Percentiles rank a stretch among this genome's conserved stretches.
phyloP scores from a whole-genome alignment of 495 filamentous ascomycete species.

The Paragyromitra xinjiangensis region DNA sequence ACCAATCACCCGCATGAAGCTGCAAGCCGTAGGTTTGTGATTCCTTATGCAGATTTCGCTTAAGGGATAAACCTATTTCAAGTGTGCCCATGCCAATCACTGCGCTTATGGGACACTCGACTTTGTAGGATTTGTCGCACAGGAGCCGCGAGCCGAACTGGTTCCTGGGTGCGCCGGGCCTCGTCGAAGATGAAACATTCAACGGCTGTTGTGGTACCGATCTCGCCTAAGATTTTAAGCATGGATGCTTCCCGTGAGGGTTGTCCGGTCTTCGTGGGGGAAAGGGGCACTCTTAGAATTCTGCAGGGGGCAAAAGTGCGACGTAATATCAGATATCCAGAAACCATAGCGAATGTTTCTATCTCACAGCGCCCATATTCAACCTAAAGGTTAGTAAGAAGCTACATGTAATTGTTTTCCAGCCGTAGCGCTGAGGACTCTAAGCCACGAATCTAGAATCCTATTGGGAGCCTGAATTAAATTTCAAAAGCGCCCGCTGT shows the following conservation, averaged over 20 bases:
- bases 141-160: constrained; percentile 36
- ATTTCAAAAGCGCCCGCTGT: constrained; percentile 23
- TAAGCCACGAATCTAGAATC: not conserved
- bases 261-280: constrained; percentile 26
- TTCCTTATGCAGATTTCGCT: constrained; percentile 7
- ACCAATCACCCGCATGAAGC: not conserved
- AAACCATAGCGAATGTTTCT: not conserved
- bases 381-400: not conserved
- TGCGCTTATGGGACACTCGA: constrained; percentile 4
- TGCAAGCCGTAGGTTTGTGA: not conserved
- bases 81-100: not conserved
- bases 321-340: constrained; percentile 10
- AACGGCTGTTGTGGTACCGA: constrained; percentile 43
- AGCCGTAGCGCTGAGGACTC: not conserved
- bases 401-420: not conserved
- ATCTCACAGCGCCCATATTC: not conserved
- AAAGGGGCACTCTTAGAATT: constrained; percentile 29
- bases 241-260: constrained; percentile 32
- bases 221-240: constrained; percentile 39
- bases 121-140: constrained; percentile 14
- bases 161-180: constrained; percentile 24
- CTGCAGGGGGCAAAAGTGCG: constrained; percentile 21
- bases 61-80: not conserved
- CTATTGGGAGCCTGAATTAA: not conserved
- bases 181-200: constrained; percentile 40